These are phyloP conservation scores for Spatholobus suberectus DNA, from an alignment of 306 rosid species.

Conservation along the genomic window DNA sequence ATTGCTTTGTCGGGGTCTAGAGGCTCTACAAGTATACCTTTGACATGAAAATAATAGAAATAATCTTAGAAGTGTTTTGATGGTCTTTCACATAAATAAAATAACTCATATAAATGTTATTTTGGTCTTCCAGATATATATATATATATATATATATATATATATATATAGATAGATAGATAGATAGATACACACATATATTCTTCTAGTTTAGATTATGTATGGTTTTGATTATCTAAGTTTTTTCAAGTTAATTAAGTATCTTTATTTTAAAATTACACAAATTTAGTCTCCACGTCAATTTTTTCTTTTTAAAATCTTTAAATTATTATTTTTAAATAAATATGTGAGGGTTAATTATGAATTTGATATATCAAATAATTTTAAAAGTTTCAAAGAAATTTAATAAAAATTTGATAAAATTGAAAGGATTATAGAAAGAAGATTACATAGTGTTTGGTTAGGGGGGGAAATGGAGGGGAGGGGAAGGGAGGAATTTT, in stretches of 20 bases:
- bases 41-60: not conserved
- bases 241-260: not conserved
- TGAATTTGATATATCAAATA: not conserved
- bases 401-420: no score
- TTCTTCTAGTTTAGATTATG: not conserved
- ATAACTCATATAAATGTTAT: not conserved
- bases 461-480: no score
- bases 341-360: not conserved
- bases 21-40: conserved; percentile 19
- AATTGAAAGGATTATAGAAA: no score
- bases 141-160: no score
- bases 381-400: not conserved
- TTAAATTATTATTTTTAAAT: not conserved
- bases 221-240: not conserved
- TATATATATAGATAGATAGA: no score
- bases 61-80: not conserved
- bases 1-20: not conserved
- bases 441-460: no score
- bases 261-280: no score
- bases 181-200: no score
- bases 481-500: no score
- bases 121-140: not conserved
- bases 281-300: no score
- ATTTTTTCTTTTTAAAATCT: no score
- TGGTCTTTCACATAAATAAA: not conserved